Evolutionary conservation across 2,329 filamentous ascomycete species (phyloP), one percentile per base, ranked within the genome.

Genomic region (Neofusicoccum sp.): DNA sequence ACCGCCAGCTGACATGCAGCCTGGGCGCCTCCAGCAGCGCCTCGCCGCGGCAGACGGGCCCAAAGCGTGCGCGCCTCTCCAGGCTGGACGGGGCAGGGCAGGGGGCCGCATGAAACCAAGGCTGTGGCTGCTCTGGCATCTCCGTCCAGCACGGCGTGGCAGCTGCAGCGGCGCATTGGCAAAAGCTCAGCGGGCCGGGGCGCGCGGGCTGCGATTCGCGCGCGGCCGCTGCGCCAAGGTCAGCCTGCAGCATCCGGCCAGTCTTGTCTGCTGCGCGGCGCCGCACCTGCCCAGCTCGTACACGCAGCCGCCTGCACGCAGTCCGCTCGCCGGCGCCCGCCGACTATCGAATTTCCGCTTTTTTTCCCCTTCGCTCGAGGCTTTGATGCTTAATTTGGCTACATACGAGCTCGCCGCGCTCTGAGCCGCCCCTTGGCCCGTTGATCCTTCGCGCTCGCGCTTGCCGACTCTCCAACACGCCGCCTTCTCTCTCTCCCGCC

Each of bases 261-360:
- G n/a, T 51, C 48, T 38, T 51, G 51, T 43, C 33, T 31, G 51
- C 49, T 20, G 6, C 2, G 30, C 24, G n/a, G 8, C n/a, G 3
- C 24, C 6, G 12, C 51, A 56, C 51, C 51, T 43, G 38, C 51
- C 51, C 26, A 31, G 26, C 51, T 56, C 38, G 51, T 43, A 43
- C 14, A 33, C 31, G 28, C 33, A 28, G 33, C 48, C 48, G 48
- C 16, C 31, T 38, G 38, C 49, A 54, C n/a, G n/a, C n/a, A n/a
- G n/a, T n/a, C n/a, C n/a, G n/a, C n/a, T n/a, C n/a, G n/a, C n/a
- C n/a, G 24, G 36, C 34, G 28, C 8, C 11, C 24, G 12, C 40
- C 38, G 36, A 56, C 51, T 56, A 56, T 56, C 51, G 51, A 56
- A 56, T 56, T 56, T 33, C 36, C 51, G 51, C 51, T 43, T 43